A percentile compares a stretch with the other conserved stretches of the same genome.
Conservation (phyloP, 208 protist genomes). For the Porcisia deanei region DNA sequence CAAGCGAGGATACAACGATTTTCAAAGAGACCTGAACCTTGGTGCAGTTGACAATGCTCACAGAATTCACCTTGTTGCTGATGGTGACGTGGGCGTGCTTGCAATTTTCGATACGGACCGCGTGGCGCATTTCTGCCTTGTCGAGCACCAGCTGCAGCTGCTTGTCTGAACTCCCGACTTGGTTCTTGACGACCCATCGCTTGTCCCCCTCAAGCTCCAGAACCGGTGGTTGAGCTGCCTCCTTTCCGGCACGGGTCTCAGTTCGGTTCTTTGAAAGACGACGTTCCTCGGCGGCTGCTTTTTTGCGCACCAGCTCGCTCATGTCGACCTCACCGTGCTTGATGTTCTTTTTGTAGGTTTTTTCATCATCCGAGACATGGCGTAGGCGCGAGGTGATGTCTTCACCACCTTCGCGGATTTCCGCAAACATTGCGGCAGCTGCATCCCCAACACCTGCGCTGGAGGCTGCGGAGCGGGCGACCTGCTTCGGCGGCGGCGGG, state of each 20-base stretch:
- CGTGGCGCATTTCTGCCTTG: slow-evolving; percentile 70
- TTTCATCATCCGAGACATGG: slow-evolving; percentile 73
- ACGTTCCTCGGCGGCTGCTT: slow-evolving; percentile 49
- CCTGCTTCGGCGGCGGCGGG: slow-evolving; percentile 21
- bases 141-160: slow-evolving; percentile 49
- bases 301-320: slow-evolving; percentile 59
- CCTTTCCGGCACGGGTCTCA: slow-evolving; percentile 2
- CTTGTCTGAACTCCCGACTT: slow-evolving; percentile 43
- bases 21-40: slow-evolving; percentile 75
- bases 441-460: slow-evolving; percentile 39
- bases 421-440: slow-evolving; percentile 62
- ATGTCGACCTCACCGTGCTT: slow-evolving; percentile 72
- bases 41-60: slow-evolving; percentile 69
- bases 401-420: slow-evolving; percentile 70
- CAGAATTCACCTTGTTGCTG: slow-evolving; percentile 80
- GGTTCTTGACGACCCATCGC: slow-evolving; percentile 65
- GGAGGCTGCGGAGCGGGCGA: not conserved
- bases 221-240: slow-evolving; percentile 24
- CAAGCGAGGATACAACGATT: slow-evolving; percentile 62
- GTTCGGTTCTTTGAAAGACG: slow-evolving; percentile 19
- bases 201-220: slow-evolving; percentile 69
- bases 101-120: slow-evolving; percentile 76
- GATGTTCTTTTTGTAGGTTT: slow-evolving; percentile 78
- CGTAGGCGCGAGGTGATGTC: slow-evolving; percentile 71
- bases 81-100: slow-evolving; percentile 62